Evolutionary conservation across 2,329 filamentous ascomycete species (phyloP).

Genomic region (Alternaria sp.): DNA sequence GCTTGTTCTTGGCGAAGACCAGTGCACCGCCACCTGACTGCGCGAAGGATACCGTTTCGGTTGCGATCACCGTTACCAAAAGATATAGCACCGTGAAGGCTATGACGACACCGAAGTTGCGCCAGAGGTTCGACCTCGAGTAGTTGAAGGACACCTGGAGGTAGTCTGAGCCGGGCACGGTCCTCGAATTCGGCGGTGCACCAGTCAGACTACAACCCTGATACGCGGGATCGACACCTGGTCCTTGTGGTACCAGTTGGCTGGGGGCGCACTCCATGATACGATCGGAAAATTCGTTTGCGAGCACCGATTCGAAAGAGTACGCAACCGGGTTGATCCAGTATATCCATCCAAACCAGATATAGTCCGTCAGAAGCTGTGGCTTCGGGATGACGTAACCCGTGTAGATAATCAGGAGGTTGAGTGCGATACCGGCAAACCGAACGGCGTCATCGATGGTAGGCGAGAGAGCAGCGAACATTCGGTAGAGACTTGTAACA

Average conservation of each 20-base stretch:
- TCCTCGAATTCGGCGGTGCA: constrained; percentile 58
- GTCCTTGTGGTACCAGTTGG: constrained; percentile 66
- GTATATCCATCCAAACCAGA: constrained; percentile 65
- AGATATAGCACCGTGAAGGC: constrained; percentile 79
- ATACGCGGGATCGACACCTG: constrained; percentile 60
- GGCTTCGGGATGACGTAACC: constrained; percentile 73
- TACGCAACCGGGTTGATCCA: constrained; percentile 61
- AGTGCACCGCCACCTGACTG: constrained; percentile 69
- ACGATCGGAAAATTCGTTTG: constrained; percentile 68
- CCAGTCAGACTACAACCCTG: constrained; percentile 70
- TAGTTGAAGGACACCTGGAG: constrained; percentile 63
- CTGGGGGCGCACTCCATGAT: constrained; percentile 64
- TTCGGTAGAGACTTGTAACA: constrained; percentile 69
- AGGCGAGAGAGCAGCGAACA: constrained; percentile 68
- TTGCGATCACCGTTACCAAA: constrained; percentile 70
- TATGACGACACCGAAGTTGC: constrained; percentile 79
- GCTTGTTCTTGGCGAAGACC: constrained; percentile 73
- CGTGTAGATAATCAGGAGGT: constrained; percentile 67
- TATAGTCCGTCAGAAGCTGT: constrained; percentile 62
- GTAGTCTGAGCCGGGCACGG: constrained; percentile 63
- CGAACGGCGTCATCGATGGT: constrained; percentile 71
- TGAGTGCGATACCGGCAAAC: constrained; percentile 67
- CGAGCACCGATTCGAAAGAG: constrained; percentile 69
- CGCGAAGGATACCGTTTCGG: constrained; percentile 71
- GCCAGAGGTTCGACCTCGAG: constrained; percentile 65